Percentiles rank a stretch among this genome's conserved stretches.
Conservation (phyloP, 78 protist species). For the Dictyostelium brefeldianum region DNA sequence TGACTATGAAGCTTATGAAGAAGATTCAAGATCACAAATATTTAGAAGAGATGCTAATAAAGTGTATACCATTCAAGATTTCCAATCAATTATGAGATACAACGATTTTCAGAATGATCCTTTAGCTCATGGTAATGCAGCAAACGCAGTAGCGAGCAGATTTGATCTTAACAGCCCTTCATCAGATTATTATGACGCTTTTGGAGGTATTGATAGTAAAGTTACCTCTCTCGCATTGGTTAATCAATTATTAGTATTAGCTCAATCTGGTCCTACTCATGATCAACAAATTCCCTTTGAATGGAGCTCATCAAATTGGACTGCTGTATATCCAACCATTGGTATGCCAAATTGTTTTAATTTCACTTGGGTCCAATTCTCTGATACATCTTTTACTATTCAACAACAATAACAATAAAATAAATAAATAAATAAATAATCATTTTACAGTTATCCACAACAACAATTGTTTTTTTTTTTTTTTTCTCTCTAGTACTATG, state of each 20-base stretch:
- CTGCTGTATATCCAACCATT: conserved; percentile 28
- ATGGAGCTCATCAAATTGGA: conserved; percentile 48
- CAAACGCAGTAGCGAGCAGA: too few relatives aligned
- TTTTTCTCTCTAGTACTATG: too few relatives aligned
- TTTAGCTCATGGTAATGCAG: conserved; percentile 82
- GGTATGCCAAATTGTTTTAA: conserved; percentile 60
- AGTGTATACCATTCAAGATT: conserved; percentile 53
- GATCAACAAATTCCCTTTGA: conserved; percentile 59
- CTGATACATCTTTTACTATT: conserved; percentile 11
- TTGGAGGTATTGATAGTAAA: conserved; percentile 78
- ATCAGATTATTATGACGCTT: conserved; percentile 29
- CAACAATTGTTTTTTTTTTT: too few relatives aligned
- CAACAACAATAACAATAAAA: too few relatives aligned
- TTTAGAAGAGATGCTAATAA: conserved; percentile 70
- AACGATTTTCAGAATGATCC: conserved; percentile 90
- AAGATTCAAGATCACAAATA: conserved; percentile 78
- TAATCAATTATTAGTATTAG: conserved; percentile 18
- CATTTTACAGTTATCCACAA: too few relatives aligned
- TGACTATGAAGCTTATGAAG: conserved; percentile 58
- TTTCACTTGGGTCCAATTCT: conserved; percentile 40
- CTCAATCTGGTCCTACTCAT: conserved; percentile 76
- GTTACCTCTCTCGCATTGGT: not conserved
- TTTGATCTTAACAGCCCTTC: conserved; percentile 82
- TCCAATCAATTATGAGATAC: conserved; percentile 88
- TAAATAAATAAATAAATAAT: too few relatives aligned